Evolutionary conservation across 2,329 filamentous ascomycete genomes (phyloP).

Genomic region (Botrytis porri): DNA sequence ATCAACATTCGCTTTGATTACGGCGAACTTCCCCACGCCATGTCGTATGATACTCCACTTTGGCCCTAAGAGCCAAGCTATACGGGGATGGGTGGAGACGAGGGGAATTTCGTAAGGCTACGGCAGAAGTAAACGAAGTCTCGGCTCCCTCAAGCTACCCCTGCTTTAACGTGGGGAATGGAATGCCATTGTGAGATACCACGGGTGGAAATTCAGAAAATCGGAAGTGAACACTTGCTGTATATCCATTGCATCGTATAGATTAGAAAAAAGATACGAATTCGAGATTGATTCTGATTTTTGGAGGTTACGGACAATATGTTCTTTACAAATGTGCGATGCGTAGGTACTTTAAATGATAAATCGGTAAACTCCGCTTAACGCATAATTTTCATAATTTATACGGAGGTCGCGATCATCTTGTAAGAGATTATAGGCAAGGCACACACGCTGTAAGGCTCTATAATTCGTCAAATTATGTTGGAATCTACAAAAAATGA

Average conservation of each 20-base stretch:
- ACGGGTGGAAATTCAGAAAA: not conserved
- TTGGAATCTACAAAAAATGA: too few relatives aligned
- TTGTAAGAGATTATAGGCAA: too few relatives aligned
- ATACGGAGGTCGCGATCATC: too few relatives aligned
- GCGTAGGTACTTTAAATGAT: accelerated
- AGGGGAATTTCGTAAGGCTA: not conserved
- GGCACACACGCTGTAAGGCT: too few relatives aligned
- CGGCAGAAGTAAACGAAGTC: not conserved
- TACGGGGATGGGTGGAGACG: not conserved
- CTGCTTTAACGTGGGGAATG: not conserved
- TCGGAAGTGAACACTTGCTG: not conserved
- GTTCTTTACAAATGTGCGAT: not conserved
- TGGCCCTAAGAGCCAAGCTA: not conserved
- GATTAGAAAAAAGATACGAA: not conserved
- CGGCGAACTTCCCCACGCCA: not conserved
- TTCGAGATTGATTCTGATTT: not conserved
- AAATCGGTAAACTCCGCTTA: not conserved
- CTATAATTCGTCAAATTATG: too few relatives aligned
- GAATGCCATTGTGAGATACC: not conserved
- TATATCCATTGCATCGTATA: not conserved
- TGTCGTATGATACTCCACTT: not conserved
- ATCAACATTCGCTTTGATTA: not conserved
- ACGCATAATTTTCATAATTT: not conserved
- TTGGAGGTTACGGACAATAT: not conserved
- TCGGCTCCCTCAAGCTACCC: not conserved